These are phyloP conservation scores for Styphnolobium japonicum DNA, from an alignment of 306 rosid species.

Conservation along the genomic window DNA sequence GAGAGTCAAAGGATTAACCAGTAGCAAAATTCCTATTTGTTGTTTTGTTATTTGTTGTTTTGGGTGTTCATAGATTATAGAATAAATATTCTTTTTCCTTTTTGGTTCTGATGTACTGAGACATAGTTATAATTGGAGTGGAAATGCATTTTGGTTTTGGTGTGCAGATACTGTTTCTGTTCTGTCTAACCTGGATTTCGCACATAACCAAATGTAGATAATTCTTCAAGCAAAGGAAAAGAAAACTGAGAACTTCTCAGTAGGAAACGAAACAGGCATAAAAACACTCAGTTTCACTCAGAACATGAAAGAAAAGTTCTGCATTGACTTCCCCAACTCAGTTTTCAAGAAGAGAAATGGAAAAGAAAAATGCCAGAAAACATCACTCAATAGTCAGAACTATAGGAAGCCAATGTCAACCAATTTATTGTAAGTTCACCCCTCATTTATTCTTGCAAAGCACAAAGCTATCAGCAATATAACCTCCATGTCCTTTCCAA, in stretches of 20 bases:
- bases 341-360: slow-evolving; percentile 9
- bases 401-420: slow-evolving; percentile 16
- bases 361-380: background rate
- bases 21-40: slow-evolving; percentile 46
- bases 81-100: slow-evolving; percentile 40
- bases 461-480: background rate
- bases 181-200: slow-evolving; percentile 27
- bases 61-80: slow-evolving; percentile 83
- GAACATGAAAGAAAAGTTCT: slow-evolving; percentile 15
- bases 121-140: slow-evolving; percentile 71
- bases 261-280: background rate
- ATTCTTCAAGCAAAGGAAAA: background rate
- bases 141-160: slow-evolving; percentile 80
- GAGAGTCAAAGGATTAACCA: slow-evolving; percentile 49
- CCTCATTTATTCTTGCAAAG: background rate
- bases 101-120: slow-evolving; percentile 69
- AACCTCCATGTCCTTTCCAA: slow-evolving; percentile 6
- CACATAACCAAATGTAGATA: background rate
- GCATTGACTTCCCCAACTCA: background rate
- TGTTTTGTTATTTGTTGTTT: slow-evolving; percentile 55
- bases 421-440: background rate
- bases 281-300: background rate
- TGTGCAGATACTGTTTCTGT: slow-evolving; percentile 53
- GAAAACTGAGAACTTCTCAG: slow-evolving; percentile 8
- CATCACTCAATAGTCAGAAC: background rate